Base-by-base conservation (phyloP, 768 basidiomycete genomes). In the Leccinum ochraceum region DNA sequence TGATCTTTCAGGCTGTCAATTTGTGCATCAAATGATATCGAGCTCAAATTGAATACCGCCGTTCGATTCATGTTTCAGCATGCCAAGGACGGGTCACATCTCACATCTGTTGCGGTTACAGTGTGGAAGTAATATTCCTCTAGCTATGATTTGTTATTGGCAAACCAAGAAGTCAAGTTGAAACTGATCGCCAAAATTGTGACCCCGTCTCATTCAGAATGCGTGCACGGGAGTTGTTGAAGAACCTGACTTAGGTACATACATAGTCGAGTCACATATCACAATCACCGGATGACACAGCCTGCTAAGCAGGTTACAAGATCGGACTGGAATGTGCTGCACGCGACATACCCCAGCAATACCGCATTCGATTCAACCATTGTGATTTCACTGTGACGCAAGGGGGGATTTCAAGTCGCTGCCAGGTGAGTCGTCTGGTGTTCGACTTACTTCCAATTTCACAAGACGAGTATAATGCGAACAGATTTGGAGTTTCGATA, bases 161-260 rank as follows among this genome's bases (percentile, higher is more conserved):
- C 24, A 8, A 42, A 58, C 46, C 13, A 36, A 37, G 10, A 20
- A 22, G n/a, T 30, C 53, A 53, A 37, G 54, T 42, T 60, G 63
- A 53, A 64, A 64, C 63, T 0, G 57, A 64, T 64, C 50, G 26
- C 28, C 11, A 24, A 44, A 17, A 36, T 37, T n/a, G 39, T n/a
- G 37, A 59, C 53, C 16, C 37, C 17, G 30, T 54, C 56, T 22
- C 44, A 50, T 17, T 17, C 10, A 20, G 26, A 17, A 32, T 51
- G 32, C 22, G 6, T 22, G 6, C 50, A 42, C 10, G n/a, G 14
- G 24, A 4, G 36, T 14, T 32, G 24, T 14, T 32, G 26, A 32
- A 4, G 57, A 26, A 10, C 20, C 26, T 26, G 28, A 26, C n/a
- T 6, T 46, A 13, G 5, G 17, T 17, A 17, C 32, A 32, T 32